Percentiles rank a stretch among this genome's conserved stretches.
These are phyloP conservation scores for Saccharomycopsis olivae DNA, from an alignment of 805 yeast species.

Conservation along the genomic window DNA sequence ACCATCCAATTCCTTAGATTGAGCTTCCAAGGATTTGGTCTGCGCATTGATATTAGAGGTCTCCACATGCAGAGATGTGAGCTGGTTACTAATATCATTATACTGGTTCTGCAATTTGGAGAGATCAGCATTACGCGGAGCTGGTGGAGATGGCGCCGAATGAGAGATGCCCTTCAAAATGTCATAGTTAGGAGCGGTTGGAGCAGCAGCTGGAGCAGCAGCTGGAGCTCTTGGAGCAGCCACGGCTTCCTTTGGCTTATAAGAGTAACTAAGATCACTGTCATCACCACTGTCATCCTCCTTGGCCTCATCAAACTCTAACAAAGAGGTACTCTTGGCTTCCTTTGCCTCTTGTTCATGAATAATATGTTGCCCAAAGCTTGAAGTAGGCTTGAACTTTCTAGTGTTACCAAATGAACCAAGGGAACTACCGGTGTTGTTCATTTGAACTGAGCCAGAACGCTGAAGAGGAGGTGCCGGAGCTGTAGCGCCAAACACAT, in stretches of 20 bases:
- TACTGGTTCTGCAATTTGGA: constrained; percentile 3
- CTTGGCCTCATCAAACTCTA: constrained; percentile 28
- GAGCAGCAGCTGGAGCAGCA: constrained; percentile 7
- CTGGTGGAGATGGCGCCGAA: constrained; percentile 8
- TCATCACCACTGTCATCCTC: constrained; percentile 26
- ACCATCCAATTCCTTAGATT: constrained; percentile 58
- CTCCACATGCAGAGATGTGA: constrained; percentile 74
- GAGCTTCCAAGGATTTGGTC: constrained; percentile 64
- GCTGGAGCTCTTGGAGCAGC: not conserved
- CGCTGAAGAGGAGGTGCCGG: constrained; percentile 19
- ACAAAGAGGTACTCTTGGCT: constrained; percentile 23
- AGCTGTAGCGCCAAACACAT: constrained; percentile 21
- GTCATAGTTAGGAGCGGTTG: constrained; percentile 33
- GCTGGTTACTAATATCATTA: constrained; percentile 50
- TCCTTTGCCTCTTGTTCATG: constrained; percentile 26
- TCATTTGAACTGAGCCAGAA: constrained; percentile 22
- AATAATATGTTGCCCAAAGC: constrained; percentile 69
- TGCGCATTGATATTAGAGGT: constrained; percentile 82
- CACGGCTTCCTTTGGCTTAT: constrained; percentile 6
- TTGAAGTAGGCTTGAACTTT: constrained; percentile 70
- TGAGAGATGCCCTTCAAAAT: constrained; percentile 38
- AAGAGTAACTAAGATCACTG: constrained; percentile 14
- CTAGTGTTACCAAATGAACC: constrained; percentile 19
- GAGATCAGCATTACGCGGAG: constrained; percentile 9
- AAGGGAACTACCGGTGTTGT: constrained; percentile 7